A percentile compares a stretch with the other conserved stretches of the same genome.
phyloP scores from a whole-genome alignment of 805 yeast species.

The Ogataea methanolica region DNA sequence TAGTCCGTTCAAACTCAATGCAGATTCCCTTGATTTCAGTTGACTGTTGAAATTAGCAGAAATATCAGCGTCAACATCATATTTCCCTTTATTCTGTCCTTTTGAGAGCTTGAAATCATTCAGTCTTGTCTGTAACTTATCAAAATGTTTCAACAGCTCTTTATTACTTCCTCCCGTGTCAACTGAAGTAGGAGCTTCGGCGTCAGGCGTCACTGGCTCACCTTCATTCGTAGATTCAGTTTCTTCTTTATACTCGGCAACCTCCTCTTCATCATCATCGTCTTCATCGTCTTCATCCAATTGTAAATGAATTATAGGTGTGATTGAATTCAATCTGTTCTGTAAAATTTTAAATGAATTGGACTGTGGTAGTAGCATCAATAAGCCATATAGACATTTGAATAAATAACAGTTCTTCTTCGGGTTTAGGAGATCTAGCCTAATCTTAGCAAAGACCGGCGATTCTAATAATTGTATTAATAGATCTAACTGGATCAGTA shows the following conservation, averaged over 20 bases:
- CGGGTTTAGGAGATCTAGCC: constrained; percentile 88
- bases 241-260: neutral
- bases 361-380: constrained; percentile 94
- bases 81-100: constrained; percentile 2
- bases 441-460: constrained; percentile 82
- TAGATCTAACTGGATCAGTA: constrained; percentile 82
- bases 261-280: constrained; percentile 19
- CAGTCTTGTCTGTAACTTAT: constrained; percentile 40
- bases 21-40: constrained; percentile 9
- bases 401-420: constrained; percentile 73
- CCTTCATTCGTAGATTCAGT: neutral
- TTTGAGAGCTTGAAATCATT: constrained; percentile 11
- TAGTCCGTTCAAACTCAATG: constrained; percentile 2
- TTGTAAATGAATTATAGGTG: constrained; percentile 31
- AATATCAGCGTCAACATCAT: constrained; percentile 1
- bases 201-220: neutral
- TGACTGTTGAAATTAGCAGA: constrained; percentile 11
- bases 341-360: constrained; percentile 80
- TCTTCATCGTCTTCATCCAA: constrained; percentile 20
- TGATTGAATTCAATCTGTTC: constrained; percentile 64
- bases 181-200: too few relatives aligned
- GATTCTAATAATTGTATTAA: constrained; percentile 87
- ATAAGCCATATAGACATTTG: constrained; percentile 84
- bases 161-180: constrained; percentile 1
- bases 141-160: constrained; percentile 42